Evolutionary conservation across 1,284 basidiomycete species (phyloP), one percentile per base, ranked within the genome.

Genomic region (Leccinum fuscescens): DNA sequence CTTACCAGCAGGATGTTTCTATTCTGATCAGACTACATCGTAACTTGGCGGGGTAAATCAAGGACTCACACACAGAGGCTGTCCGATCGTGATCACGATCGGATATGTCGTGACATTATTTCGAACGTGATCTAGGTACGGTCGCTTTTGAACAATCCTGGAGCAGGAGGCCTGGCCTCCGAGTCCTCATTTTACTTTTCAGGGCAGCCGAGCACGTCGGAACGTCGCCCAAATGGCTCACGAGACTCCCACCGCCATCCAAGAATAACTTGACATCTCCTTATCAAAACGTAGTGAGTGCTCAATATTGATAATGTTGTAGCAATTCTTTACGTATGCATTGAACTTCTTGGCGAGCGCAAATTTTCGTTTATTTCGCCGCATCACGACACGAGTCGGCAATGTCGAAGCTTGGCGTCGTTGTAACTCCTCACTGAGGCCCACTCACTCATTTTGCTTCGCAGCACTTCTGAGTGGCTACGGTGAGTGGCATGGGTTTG

Each of bases 261-360:
- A 69, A 67, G 58, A 71, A 67, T 71, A 46, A 20, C 14, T 35
- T 35, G 35, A 35, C 11, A 67, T 54, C 62, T 44, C 44, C 54
- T 71, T 71, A 69, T 71, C 66, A 24, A 24, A 24, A 17, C 57
- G 48, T 66, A 33, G 59, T 39, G 37, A 14, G 22, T 22, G 14
- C 22, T 49, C 65, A 65, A 8, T 29, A 29, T 29, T 29, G 29
- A 15, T 50, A 64, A 66, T 67, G 63, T 22, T 24, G 12, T 5
- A 14, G 11, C 44, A 46, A 46, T 46, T 20, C 17, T 49, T 14
- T 15, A 48, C 46, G 65, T 31, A 58, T 66, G 33, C 12, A 33
- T 33, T 6, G 39, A n/a, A 39, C 14, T 3, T 50, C 61, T 58
- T 61, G 54, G 20, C 42, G 56, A 54, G 52, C 8, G 20, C 6